Evolutionary conservation across 1,284 basidiomycete species (phyloP), one percentile per base, ranked within the genome.

Genomic region (Trichosporon faecale): DNA sequence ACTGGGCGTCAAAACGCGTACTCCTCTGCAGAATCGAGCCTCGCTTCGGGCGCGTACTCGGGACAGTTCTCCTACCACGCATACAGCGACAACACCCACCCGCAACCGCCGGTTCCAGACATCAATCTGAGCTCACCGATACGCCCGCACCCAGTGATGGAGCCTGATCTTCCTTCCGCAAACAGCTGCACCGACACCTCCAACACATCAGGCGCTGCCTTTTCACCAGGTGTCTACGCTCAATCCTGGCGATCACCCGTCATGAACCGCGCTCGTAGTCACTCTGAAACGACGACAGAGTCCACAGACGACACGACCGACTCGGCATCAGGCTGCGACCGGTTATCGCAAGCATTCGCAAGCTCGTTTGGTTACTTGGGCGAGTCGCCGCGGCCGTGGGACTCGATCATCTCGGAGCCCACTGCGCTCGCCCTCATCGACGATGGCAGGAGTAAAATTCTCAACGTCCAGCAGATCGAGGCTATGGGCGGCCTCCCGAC

Each of bases 1-100:
- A 63, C 77, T 14, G 80, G 81, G 29, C 74, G 80, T n/a, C 72
- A 76, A 21, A 77, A 75, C 57, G 78, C 78, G 18, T 82, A 82
- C 68, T 81, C 79, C 1, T 81, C 79, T 7, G 80, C 81, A n/a
- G 81, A 82, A 66, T 79, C 78, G 16, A 79, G 78, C 16, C 79
- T 76, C 71, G 80, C 75, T 0, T 80, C 79, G 3, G 78, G 78
- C 1, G 71, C 67, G 9, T 82, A 78, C 65, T 80, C 79, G 3
- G 78, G 78, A 2, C 70, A 66, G 18, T 82, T 77, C 66, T 79
- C 80, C 6, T 79, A 76, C 55, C 77, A 79, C 65, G 75, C 73
- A 1, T 80, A 78, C 72, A 68, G 72, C 33, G 76, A 76, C 65
- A 68, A 78, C 64, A 67, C 72, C 25, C 64, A 75, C 44, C 73